Conservation (phyloP, 2,329 filamentous ascomycete genomes). For the Epichloe uncinata region DNA sequence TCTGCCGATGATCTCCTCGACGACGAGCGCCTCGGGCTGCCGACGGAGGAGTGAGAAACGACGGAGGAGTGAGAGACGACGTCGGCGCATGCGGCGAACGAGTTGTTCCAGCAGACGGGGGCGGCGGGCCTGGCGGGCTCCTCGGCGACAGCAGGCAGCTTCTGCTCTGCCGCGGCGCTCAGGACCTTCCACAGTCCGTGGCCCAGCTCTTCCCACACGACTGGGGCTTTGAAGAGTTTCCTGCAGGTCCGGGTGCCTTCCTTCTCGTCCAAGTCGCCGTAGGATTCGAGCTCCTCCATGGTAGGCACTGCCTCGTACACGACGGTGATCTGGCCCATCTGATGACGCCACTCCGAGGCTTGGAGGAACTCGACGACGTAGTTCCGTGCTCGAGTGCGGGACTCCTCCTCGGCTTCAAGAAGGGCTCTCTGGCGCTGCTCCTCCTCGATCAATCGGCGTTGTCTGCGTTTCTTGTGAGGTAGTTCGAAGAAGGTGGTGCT, state of each 20-base stretch:
- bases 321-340: constrained; percentile 21
- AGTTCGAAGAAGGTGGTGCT: constrained; percentile 12
- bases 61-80: too few species aligned
- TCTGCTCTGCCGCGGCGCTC: constrained; percentile 9
- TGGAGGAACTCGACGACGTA: constrained; percentile 20
- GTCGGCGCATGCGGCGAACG: neutral
- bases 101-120: constrained; percentile 1
- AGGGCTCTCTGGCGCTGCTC: constrained; percentile 11
- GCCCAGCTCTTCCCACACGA: constrained; percentile 25
- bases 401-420: constrained; percentile 17
- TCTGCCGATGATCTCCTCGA: constrained; percentile 4
- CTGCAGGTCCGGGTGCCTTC: constrained; percentile 24
- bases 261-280: constrained; percentile 19
- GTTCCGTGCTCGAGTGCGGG: constrained; percentile 17
- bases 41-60: neutral
- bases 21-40: constrained; percentile 2
- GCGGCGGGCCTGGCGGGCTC: neutral
- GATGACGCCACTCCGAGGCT: constrained; percentile 17
- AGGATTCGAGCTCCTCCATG: constrained; percentile 21
- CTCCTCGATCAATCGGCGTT: constrained; percentile 10
- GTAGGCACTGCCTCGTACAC: constrained; percentile 20
- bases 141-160: constrained; percentile 1
- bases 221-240: constrained; percentile 24
- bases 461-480: constrained; percentile 11
- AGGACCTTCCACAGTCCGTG: constrained; percentile 21